Percentiles rank a stretch among this genome's conserved stretches.
phyloP scores from a whole-genome alignment of 106 monocot species.

The Narthecium ossifragum region DNA sequence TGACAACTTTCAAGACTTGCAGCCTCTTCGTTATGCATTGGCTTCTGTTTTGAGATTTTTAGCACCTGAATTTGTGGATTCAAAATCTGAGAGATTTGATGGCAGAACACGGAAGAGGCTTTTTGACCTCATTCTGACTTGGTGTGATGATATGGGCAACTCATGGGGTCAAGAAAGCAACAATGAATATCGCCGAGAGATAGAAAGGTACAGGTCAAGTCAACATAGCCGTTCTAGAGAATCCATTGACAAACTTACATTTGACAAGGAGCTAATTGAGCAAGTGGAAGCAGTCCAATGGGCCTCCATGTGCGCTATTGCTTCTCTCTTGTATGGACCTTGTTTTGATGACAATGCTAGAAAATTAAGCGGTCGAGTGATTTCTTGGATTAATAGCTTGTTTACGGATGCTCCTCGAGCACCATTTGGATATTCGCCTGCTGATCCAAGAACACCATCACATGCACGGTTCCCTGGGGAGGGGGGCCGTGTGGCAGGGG shows the following conservation, averaged over 20 bases:
- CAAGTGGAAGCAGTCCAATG: conserved; percentile 88
- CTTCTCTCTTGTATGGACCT: conserved; percentile 88
- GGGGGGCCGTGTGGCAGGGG: conserved; percentile 41
- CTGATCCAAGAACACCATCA: conserved; percentile 88
- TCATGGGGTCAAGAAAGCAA: conserved; percentile 51
- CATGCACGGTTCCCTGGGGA: conserved; percentile 61
- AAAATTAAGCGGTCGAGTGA: conserved; percentile 78
- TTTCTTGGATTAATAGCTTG: conserved; percentile 87
- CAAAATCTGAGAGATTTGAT: conserved; percentile 83
- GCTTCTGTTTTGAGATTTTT: conserved; percentile 78
- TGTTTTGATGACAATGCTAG: conserved; percentile 98
- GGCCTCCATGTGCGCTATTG: conserved; percentile 94
- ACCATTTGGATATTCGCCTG: conserved; percentile 81
- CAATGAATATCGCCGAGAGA: conserved; percentile 77
- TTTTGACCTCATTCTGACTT: conserved; percentile 74
- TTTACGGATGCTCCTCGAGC: conserved; percentile 66
- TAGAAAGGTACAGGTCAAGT: conserved; percentile 81
- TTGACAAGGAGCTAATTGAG: conserved; percentile 86
- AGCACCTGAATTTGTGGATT: conserved; percentile 87
- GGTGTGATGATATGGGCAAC: conserved; percentile 79
- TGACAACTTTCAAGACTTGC: conserved; percentile 78
- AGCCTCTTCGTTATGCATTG: conserved; percentile 81
- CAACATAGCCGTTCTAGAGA: conserved; percentile 89
- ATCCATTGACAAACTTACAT: conserved; percentile 81
- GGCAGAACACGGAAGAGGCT: conserved; percentile 52